These are phyloP conservation scores for Capsaspora owczarzaki DNA, from an alignment of 78 protist genomes.

Conservation along the genomic window DNA sequence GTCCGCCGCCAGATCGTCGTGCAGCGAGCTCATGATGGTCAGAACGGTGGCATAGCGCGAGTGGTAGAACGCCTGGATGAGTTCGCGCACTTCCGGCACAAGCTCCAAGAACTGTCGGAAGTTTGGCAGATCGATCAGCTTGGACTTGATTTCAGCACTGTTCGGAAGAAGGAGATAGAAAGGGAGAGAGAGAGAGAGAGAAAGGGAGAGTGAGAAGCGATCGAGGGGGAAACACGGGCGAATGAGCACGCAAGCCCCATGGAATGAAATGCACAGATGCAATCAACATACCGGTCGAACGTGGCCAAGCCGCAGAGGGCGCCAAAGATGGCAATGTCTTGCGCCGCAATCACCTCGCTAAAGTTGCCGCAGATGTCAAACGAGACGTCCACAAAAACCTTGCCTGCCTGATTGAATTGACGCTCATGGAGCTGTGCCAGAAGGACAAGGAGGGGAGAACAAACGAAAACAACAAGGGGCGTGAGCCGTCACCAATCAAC, in stretches of 20 bases:
- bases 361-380: constrained; percentile 19
- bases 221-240: no score
- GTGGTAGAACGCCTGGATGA: constrained; percentile 40
- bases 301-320: constrained; percentile 79
- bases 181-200: background rate
- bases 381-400: constrained; percentile 42
- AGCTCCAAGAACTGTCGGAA: no score
- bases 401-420: constrained; percentile 53
- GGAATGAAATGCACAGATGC: no score
- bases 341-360: constrained; percentile 40
- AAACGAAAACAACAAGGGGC: background rate
- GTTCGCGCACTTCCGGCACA: constrained; percentile 24
- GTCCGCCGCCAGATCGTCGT: constrained; percentile 44
- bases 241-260: no score
- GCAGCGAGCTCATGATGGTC: constrained; percentile 34
- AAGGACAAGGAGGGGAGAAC: background rate
- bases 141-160: no score
- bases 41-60: constrained; percentile 39
- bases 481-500: no score
- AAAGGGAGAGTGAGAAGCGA: background rate
- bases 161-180: background rate
- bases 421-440: constrained; percentile 34
- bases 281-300: constrained; percentile 7
- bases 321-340: constrained; percentile 72
- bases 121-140: no score